These are phyloP conservation scores for Verticillium nubilum DNA, from an alignment of 2,329 filamentous ascomycete species.

Conservation along the genomic window DNA sequence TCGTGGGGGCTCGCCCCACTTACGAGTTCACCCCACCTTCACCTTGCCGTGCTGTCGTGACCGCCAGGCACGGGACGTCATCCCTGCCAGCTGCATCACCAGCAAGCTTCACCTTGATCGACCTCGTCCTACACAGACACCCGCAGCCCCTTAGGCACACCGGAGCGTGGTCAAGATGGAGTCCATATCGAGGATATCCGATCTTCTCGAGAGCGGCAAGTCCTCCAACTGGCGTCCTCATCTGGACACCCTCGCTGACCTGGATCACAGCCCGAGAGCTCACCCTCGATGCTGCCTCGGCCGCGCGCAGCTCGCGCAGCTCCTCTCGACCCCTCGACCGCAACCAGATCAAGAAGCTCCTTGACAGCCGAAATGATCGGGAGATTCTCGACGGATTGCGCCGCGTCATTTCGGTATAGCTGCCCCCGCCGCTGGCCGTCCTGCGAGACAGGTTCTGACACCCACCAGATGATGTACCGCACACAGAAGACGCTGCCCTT, in stretches of 20 bases:
- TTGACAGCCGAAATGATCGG: constrained; percentile 89
- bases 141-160: not conserved
- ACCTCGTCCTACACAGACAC: not conserved
- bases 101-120: not conserved
- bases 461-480: constrained; percentile 85
- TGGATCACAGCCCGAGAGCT: constrained; percentile 74
- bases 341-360: constrained; percentile 86
- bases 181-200: constrained; percentile 90
- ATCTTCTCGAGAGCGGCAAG: constrained; percentile 88
- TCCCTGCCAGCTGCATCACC: constrained; percentile 6
- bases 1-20: not conserved
- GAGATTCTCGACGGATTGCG: constrained; percentile 90
- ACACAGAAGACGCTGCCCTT: constrained; percentile 83
- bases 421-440: constrained; percentile 19
- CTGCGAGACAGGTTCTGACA: constrained; percentile 4
- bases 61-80: constrained; percentile 15
- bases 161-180: constrained; percentile 58
- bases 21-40: not conserved
- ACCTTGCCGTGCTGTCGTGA: not conserved
- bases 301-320: constrained; percentile 63
- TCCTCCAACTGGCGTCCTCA: constrained; percentile 6
- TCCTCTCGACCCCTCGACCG: constrained; percentile 63
- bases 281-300: constrained; percentile 92
- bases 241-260: constrained; percentile 12
- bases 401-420: constrained; percentile 82